Conservation (phyloP, 805 yeast species). For the Metschnikowia henanensis region DNA sequence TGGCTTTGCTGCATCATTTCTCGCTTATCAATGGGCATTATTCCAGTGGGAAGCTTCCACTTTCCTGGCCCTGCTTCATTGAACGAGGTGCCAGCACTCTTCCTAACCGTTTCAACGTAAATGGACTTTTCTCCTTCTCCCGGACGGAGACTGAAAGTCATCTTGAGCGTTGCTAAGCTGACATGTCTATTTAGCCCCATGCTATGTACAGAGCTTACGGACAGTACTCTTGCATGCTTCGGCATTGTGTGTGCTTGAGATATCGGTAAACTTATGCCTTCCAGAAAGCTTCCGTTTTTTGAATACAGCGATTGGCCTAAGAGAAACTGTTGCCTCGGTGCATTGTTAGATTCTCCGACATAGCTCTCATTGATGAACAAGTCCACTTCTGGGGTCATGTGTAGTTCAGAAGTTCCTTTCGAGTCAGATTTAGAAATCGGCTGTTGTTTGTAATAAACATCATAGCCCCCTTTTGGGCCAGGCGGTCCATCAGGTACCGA, state of each 20-base stretch:
- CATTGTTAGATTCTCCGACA: background rate
- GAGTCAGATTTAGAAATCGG: no score
- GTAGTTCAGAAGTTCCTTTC: no score
- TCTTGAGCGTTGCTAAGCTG: slow-evolving; percentile 38
- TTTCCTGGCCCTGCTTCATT: slow-evolving; percentile 46
- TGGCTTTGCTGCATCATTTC: slow-evolving; percentile 20
- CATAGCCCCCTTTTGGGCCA: no score
- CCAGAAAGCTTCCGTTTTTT: background rate
- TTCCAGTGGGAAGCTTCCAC: slow-evolving; percentile 57
- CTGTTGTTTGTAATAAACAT: no score
- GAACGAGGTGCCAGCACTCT: slow-evolving; percentile 48
- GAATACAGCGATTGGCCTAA: background rate
- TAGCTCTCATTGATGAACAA: no score
- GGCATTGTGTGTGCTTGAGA: background rate
- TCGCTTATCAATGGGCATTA: slow-evolving; percentile 44
- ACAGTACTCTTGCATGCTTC: slow-evolving; percentile 19
- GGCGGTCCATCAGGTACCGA: no score
- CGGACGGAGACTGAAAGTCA: slow-evolving; percentile 36
- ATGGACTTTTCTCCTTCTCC: slow-evolving; percentile 52
- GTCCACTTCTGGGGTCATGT: no score
- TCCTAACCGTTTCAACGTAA: slow-evolving; percentile 47
- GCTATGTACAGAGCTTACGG: slow-evolving; percentile 38
- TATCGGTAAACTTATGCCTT: background rate
- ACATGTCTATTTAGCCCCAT: slow-evolving; percentile 34
- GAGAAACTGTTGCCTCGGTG: background rate